Conservation (phyloP, 768 basidiomycete species). For the Agaricus sinodeliciosus region DNA sequence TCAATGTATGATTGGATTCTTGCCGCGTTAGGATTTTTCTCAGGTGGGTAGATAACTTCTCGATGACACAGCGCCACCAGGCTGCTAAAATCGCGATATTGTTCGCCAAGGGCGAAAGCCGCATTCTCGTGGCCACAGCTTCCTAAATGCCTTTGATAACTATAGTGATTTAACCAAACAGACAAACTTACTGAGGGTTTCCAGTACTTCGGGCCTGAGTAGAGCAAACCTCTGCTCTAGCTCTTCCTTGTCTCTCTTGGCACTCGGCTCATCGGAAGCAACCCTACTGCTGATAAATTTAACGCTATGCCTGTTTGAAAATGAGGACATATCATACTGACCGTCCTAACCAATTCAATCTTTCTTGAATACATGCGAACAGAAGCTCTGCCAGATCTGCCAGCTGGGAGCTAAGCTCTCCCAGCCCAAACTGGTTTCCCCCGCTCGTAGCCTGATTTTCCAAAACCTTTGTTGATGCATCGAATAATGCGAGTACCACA, state of each 20-base stretch:
- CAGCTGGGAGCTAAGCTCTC: slow-evolving; percentile 46
- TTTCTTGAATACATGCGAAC: slow-evolving; percentile 63
- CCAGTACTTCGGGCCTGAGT: slow-evolving; percentile 70
- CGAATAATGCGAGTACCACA: slow-evolving; percentile 64
- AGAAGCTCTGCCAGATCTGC: slow-evolving; percentile 58
- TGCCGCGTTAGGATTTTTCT: slow-evolving; percentile 55
- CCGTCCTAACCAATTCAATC: slow-evolving; percentile 65
- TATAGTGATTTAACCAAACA: not conserved
- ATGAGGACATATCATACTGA: slow-evolving; percentile 13
- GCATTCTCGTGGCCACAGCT: slow-evolving; percentile 55
- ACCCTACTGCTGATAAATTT: slow-evolving; percentile 20
- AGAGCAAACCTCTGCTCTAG: slow-evolving; percentile 63
- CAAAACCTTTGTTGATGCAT: slow-evolving; percentile 45
- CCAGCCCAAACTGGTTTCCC: slow-evolving; percentile 18
- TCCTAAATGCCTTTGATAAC: slow-evolving; percentile 34
- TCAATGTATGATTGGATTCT: slow-evolving; percentile 70
- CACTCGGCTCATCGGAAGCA: slow-evolving; percentile 39
- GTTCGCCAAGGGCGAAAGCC: slow-evolving; percentile 81
- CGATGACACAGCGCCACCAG: slow-evolving; percentile 82
- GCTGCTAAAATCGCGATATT: slow-evolving; percentile 78
- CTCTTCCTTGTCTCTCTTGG: slow-evolving; percentile 49
- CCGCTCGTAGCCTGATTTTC: slow-evolving; percentile 27
- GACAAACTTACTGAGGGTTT: slow-evolving; percentile 63
- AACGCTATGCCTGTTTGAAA: not conserved
- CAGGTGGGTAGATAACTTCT: slow-evolving; percentile 53